phyloP scores from a whole-genome alignment of 2,329 filamentous ascomycete genomes.

The Cladosporium sphaerospermum region DNA sequence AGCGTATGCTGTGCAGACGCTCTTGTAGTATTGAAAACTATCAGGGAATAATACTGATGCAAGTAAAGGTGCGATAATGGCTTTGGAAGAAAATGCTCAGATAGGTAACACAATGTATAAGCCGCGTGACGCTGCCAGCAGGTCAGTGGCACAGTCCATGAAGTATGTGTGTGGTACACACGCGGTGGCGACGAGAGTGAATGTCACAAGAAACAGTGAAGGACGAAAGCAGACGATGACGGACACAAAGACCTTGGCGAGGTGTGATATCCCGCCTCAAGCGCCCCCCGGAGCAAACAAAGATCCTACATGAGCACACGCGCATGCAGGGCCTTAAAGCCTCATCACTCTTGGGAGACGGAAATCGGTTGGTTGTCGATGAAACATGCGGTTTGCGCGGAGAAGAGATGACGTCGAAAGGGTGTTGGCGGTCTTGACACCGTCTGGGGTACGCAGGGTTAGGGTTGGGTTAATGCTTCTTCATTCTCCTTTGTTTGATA shows the following conservation, averaged over 20 bases:
- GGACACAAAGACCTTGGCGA: constrained; percentile 10
- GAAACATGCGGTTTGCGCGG: too few species aligned
- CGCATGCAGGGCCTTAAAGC: neutral
- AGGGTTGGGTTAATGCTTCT: too few species aligned
- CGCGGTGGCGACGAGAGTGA: neutral
- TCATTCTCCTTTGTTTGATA: too few species aligned
- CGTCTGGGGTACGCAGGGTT: too few species aligned
- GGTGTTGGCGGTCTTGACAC: too few species aligned
- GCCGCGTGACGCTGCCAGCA: constrained; percentile 9
- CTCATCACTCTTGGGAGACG: too few species aligned
- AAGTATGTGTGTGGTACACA: neutral
- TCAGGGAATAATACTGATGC: neutral
- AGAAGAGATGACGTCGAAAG: too few species aligned
- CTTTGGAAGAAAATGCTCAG: neutral
- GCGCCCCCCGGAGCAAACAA: neutral
- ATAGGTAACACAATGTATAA: neutral
- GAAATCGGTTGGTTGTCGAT: too few species aligned
- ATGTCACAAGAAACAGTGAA: neutral
- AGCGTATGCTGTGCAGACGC: too few species aligned
- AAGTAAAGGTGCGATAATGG: too few species aligned
- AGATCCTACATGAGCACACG: neutral
- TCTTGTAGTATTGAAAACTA: neutral
- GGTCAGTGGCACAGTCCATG: neutral
- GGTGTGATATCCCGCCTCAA: neutral
- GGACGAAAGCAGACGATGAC: neutral